phyloP scores from a whole-genome alignment of 2,329 filamentous ascomycete species.

The Teratosphaeria gauchensis region DNA sequence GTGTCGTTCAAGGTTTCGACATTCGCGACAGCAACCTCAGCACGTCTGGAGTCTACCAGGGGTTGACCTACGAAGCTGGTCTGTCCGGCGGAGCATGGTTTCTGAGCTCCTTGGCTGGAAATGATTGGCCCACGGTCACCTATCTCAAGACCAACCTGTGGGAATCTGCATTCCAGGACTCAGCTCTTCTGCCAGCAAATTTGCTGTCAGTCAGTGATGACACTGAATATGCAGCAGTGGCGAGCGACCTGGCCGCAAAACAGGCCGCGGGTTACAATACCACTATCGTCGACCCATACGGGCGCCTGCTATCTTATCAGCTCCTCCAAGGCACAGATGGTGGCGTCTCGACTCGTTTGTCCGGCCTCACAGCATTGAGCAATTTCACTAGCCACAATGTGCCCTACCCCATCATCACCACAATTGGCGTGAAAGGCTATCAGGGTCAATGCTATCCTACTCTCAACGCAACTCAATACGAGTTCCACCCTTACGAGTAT shows the following conservation, averaged over 20 bases:
- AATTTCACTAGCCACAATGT: conserved; percentile 33
- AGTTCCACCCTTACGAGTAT: conserved; percentile 58
- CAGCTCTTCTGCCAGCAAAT: conserved; percentile 28
- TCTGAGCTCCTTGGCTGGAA: conserved; percentile 36
- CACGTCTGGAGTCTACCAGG: conserved; percentile 36
- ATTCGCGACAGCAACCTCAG: conserved; percentile 30
- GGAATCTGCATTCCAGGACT: conserved; percentile 30
- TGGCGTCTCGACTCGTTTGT: conserved; percentile 29
- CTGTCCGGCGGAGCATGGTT: conserved; percentile 39
- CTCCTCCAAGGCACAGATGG: conserved; percentile 30
- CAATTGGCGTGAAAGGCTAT: conserved; percentile 26
- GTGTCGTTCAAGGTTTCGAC: conserved; percentile 37
- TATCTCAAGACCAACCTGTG: conserved; percentile 32
- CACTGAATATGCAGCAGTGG: conserved; percentile 24
- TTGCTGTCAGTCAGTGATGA: conserved; percentile 16
- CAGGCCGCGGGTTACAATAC: conserved; percentile 29
- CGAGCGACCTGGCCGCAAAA: conserved; percentile 28
- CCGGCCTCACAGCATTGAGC: conserved; percentile 23
- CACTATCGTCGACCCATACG: conserved; percentile 34
- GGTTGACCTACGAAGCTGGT: conserved; percentile 37
- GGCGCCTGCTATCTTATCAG: conserved; percentile 32
- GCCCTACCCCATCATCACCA: conserved; percentile 39
- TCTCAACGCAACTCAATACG: conserved; percentile 51
- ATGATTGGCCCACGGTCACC: conserved; percentile 38
- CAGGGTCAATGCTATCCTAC: conserved; percentile 29